Base-by-base conservation (phyloP, 2,329 filamentous ascomycete species). In the Aspergillus sp. region DNA sequence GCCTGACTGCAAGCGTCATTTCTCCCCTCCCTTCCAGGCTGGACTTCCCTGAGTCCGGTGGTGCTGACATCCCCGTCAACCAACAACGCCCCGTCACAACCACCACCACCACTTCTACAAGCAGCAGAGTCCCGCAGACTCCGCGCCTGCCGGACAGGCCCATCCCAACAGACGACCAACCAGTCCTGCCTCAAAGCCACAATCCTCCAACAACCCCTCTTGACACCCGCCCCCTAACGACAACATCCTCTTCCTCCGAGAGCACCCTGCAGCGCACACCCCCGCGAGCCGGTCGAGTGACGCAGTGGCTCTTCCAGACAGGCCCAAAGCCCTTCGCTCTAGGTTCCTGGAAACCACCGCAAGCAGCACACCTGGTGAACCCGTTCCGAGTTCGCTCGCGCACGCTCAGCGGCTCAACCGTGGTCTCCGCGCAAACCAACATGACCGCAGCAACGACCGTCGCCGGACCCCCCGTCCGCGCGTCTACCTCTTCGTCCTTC, bases 371-470 rank as follows among this genome's bases (percentile, higher is more conserved):
- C 35, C 16, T 17, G 16, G 35, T 60, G 16, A 49, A 47, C n/a
- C 59, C 63, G 57, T 61, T 66, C 32, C 62, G 61, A 44, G 59
- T 62, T 46, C 63, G 61, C 47, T 54, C 60, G 19, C 70, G 68
- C 22, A 72, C 67, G 1, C 45, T 71, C 14, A 73, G 71, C 49
- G 67, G 66, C 14, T 70, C 69, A 6, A 73, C 71, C 2, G 41
- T 69, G 38, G 60, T 60, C 19, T 70, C 68, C 1, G 61, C 61
- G 14, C 58, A 61, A n/a, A 63, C 57, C 13, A 64, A 60, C 45
- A 57, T 61, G 24, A 63, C 58, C 17, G 40, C 17, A 8, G 40
- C 16, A 11, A 42, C 40, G 19, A 42, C 40, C 16, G 19, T 24
- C 40, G 17, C 13, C 7, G 40, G 16, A 17, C 8, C 55, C 56